A percentile compares a stretch with the other conserved stretches of the same genome.
Conservation (phyloP, 208 protist genomes). For the Strigomonas galati region DNA sequence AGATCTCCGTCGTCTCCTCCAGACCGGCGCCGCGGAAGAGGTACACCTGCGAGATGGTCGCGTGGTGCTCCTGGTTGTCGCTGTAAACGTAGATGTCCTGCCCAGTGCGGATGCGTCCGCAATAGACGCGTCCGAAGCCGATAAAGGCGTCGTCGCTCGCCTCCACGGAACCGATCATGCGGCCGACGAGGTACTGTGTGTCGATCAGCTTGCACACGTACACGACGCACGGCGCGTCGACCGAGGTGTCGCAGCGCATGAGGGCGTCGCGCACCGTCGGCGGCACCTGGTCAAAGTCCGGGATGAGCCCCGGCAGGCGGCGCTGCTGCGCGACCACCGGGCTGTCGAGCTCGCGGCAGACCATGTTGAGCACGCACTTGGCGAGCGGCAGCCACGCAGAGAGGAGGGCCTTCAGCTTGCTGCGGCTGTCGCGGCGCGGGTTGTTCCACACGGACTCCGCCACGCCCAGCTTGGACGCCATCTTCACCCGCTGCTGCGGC, state of each 20-base stretch:
- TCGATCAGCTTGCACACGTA: constrained; percentile 88
- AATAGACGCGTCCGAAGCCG: constrained; percentile 96
- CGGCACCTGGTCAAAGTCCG: constrained; percentile 44
- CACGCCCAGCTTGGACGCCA: constrained; percentile 66
- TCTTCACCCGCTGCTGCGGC: constrained; percentile 74
- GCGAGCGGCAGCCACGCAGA: constrained; percentile 94
- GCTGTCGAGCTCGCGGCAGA: constrained; percentile 85
- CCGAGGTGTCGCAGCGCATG: constrained; percentile 48
- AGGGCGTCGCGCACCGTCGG: constrained; percentile 39
- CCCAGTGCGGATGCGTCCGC: constrained; percentile 91
- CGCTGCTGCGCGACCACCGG: constrained; percentile 83
- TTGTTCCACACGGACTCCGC: constrained; percentile 75
- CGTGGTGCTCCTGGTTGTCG: constrained; percentile 45
- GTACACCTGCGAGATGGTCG: constrained; percentile 65
- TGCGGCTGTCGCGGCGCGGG: constrained; percentile 47
- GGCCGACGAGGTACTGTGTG: constrained; percentile 79
- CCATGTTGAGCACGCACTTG: constrained; percentile 80
- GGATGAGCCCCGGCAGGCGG: constrained; percentile 65
- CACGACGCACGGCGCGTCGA: constrained; percentile 70
- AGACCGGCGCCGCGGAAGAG: constrained; percentile 95
- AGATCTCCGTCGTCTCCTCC: constrained; percentile 76
- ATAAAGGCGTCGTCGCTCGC: constrained; percentile 88
- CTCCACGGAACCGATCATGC: constrained; percentile 39
- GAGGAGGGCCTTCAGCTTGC: constrained; percentile 87
- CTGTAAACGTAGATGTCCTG: constrained; percentile 86